Evolutionary conservation across 1,139 yeast genomes (phyloP).

Genomic region (Blastobotrys indianensis): DNA sequence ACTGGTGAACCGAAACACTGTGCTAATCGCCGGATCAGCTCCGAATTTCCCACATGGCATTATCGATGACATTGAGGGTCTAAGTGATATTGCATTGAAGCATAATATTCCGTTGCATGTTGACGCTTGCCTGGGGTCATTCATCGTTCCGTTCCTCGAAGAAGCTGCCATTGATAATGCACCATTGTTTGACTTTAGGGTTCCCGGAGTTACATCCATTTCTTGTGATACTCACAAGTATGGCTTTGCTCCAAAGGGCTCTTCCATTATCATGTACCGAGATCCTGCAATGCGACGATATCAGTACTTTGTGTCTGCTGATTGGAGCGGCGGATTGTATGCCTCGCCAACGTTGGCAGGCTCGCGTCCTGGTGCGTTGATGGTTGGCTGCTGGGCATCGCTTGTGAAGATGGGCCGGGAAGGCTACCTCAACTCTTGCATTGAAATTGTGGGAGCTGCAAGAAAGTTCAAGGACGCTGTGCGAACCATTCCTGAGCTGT

Average conservation of each 20-base stretch:
- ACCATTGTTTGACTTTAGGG: conserved; percentile 76
- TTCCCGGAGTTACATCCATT: conserved; percentile 94
- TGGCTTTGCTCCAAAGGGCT: conserved; percentile 97
- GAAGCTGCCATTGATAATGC: conserved; percentile 48
- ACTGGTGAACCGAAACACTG: conserved; percentile 71
- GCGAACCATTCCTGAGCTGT: conserved; percentile 44
- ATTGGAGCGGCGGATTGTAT: conserved; percentile 93
- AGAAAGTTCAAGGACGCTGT: conserved; percentile 51
- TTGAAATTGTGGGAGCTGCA: conserved; percentile 61
- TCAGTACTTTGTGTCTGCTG: conserved; percentile 78
- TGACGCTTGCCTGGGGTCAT: conserved; percentile 93
- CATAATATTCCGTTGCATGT: conserved; percentile 80
- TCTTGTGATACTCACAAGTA: conserved; percentile 97
- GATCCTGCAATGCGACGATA: conserved; percentile 56
- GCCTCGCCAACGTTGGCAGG: conserved; percentile 98
- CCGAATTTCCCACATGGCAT: conserved; percentile 98
- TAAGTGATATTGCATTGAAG: conserved; percentile 59
- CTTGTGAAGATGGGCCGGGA: conserved; percentile 69
- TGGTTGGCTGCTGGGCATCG: conserved; percentile 98
- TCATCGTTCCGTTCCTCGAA: conserved; percentile 74
- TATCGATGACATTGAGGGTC: conserved; percentile 75
- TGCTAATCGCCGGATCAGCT: conserved; percentile 83
- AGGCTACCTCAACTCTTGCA: conserved; percentile 67
- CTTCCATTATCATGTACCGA: conserved; percentile 88
- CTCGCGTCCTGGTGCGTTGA: conserved; percentile 92